Evolutionary conservation across 1,284 basidiomycete genomes (phyloP).

Genomic region (Leccinum proximum): DNA sequence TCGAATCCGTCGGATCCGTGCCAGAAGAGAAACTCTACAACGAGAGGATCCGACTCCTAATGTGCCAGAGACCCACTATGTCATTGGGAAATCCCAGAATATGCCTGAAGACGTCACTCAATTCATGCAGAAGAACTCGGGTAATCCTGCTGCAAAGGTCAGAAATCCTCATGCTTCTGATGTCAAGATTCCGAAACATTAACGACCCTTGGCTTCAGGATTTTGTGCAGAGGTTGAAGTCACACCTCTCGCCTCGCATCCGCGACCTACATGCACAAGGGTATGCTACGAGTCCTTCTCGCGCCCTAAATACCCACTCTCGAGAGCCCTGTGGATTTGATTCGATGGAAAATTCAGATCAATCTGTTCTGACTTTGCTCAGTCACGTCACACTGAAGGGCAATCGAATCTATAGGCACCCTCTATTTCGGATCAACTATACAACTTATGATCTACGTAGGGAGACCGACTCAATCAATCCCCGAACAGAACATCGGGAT

Average conservation of each 20-base stretch:
- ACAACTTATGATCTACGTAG: neutral
- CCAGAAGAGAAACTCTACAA: neutral
- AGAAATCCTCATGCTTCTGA: neutral
- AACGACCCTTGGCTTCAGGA: neutral
- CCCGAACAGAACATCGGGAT: neutral
- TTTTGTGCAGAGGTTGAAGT: neutral
- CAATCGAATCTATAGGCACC: neutral
- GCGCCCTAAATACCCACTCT: neutral
- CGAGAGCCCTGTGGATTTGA: neutral
- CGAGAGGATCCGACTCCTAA: neutral
- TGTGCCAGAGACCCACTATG: neutral
- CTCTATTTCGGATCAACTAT: neutral
- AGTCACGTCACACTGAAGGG: neutral
- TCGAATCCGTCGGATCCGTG: neutral
- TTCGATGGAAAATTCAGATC: neutral
- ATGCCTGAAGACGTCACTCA: neutral
- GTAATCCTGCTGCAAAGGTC: neutral
- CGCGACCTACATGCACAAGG: neutral
- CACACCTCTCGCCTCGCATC: neutral
- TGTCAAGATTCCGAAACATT: neutral
- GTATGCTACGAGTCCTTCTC: neutral
- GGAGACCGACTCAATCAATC: conserved; percentile 1
- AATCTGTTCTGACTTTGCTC: neutral
- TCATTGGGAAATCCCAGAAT: neutral
- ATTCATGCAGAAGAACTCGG: neutral